Evolutionary conservation across 164 flowering plant species (phyloP), one percentile per base, ranked within the genome.

Genomic region (Brasenia schreberi): DNA sequence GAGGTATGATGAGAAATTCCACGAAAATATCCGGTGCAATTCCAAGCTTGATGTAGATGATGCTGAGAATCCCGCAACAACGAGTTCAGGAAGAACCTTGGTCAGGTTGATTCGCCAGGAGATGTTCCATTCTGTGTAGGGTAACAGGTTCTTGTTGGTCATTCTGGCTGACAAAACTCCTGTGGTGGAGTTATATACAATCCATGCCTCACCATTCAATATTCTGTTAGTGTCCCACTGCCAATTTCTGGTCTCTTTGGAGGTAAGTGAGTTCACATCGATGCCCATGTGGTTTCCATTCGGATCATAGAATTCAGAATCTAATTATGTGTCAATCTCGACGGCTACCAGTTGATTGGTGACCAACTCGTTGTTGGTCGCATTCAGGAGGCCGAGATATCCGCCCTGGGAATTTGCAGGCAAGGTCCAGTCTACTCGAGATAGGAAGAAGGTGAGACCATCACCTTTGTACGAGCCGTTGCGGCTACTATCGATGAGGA

Each of bases 361-460:
- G 2, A 73, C 3, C 1, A 17, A 19, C 42, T 65, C 33, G 14
- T 64, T 59, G 10, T 64, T 63, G 1, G 62, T 67, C 6, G 70
- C 42, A 73, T 74, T 77, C 66, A 77, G 76, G 0, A 87, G 70
- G 52, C 86, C 89, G 1, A 85, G 71, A 19, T 27, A 76, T 0
- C 81, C 80, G 39, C 83, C 85, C 2, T 10, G 58, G 0, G 81
- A 77, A 44, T 79, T 72, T 1, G 64, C 71, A 0, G 87, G 83
- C 66, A 79, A 76, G 5, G 63, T 39, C 33, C 63, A 76, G 16
- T 64, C 73, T 5, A 27, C 63, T 1, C 83, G 80, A 39, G 77
- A 76, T 14, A 82, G 69, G 69, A 79, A 79, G 73, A 81, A 79
- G 45, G 77, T 71, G 4, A 81, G 18, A 1, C 82, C 82, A 27